Base-by-base conservation (phyloP, 2,329 filamentous ascomycete genomes). In the Mycosphaerella sp. region DNA sequence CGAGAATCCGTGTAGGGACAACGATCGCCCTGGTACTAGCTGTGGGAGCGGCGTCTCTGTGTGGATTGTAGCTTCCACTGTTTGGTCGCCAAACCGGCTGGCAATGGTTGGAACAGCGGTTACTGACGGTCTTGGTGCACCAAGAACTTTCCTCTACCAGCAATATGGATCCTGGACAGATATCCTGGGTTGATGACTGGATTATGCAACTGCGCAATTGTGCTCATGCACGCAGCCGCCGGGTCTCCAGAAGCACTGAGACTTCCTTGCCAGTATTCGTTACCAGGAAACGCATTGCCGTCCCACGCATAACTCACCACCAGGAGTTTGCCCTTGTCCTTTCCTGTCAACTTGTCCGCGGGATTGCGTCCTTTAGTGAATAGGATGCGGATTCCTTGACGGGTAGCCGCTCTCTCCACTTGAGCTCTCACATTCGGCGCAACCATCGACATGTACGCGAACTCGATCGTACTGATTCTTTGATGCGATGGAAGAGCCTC, bases 261-360 rank as follows among this genome's bases (percentile, higher is more conserved):
- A 25, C 51, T 55, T 0, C 64, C 63, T 7, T 49, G 32, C 64
- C 66, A 68, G 42, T 66, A 68, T 50, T 68, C 64, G 40, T 68
- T 67, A 2, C 66, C 64, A 1, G 64, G 64, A 42, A 66, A 66
- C 3, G 64, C 54, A 46, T 68, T 68, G 1, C 62, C 64, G 52
- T 68, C 66, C 64, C 65, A 68, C 1, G 65, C 65, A 54, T 66
- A 68, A 37, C 58, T 65, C 42, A 67, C 36, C 17, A 68, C 61
- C 13, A 68, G 56, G 17, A 68, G 54, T 13, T 49, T 44, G 4
- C 49, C 48, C 4, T 48, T 50, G 5, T 51, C 50, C 1, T 57
- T 49, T 6, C 39, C 44, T 25, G 50, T 30, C 21, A 67, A 48
- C 35, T 64, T 63, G 41, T 55, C 61, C 6, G 64, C 62, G 5